Conservation (phyloP, 2,329 filamentous ascomycete species). For the Penicillium concentricum region DNA sequence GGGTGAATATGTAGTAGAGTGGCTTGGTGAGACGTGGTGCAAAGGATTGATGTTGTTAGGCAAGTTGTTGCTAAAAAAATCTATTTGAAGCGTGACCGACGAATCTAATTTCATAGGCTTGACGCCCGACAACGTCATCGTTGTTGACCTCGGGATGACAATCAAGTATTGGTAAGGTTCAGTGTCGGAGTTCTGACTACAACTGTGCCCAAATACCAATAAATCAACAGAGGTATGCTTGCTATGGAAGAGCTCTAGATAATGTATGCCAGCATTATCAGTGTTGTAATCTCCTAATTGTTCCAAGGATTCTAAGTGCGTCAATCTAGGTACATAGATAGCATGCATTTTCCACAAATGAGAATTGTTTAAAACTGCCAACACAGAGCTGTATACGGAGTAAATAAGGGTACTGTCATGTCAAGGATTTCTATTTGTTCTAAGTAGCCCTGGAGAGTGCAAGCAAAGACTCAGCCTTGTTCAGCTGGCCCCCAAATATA, state of each 20-base stretch:
- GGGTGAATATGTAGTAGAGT: not conserved
- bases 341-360: not conserved
- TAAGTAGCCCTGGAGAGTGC: no score
- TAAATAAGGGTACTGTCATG: not conserved
- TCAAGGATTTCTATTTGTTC: not conserved
- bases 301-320: not conserved
- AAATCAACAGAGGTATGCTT: not conserved
- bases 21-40: not conserved
- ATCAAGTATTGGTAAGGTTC: slow-evolving; percentile 1
- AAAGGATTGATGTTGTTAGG: not conserved
- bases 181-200: not conserved
- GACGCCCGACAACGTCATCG: slow-evolving; percentile 17
- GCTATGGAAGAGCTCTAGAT: not conserved
- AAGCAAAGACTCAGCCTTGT: not conserved
- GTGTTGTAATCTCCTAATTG: not conserved
- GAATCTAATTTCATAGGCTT: not conserved
- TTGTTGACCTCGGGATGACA: not conserved
- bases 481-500: not conserved
- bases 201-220: not conserved
- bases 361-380: not conserved
- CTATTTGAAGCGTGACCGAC: not conserved
- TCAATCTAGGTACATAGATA: not conserved
- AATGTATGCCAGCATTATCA: not conserved
- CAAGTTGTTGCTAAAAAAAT: no score
- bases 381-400: no score